Percentiles rank a stretch among this genome's conserved stretches.
phyloP scores from a whole-genome alignment of 768 basidiomycete genomes.

The Megacollybia marginata region DNA sequence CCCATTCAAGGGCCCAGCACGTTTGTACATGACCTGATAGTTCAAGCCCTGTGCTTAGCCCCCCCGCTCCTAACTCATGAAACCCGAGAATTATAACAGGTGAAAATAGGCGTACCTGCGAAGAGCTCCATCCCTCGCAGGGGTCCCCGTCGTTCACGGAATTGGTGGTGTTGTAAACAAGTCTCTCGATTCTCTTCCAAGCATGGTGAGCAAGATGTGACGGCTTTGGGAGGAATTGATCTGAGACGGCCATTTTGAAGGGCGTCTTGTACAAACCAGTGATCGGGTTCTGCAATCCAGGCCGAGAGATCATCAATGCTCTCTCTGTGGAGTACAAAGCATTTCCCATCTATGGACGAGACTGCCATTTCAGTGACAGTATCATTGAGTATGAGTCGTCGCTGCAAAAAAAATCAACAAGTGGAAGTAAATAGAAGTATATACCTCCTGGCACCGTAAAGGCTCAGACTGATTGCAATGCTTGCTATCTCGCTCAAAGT shows the following conservation, averaged over 20 bases:
- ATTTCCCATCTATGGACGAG: constrained; percentile 42
- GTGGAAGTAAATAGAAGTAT: background rate
- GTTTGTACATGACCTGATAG: constrained; percentile 56
- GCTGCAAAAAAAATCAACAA: constrained; percentile 19
- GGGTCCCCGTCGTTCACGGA: background rate
- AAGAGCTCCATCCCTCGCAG: constrained; percentile 63
- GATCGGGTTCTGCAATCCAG: constrained; percentile 13
- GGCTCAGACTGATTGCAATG: constrained; percentile 6
- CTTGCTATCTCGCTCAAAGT: constrained; percentile 41
- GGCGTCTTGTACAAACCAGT: background rate
- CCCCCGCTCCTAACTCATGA: constrained; percentile 53
- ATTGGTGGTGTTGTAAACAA: no score
- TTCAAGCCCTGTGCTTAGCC: constrained; percentile 61
- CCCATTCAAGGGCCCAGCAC: constrained; percentile 63
- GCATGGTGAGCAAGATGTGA: no score
- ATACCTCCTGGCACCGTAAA: constrained; percentile 15
- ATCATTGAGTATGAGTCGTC: constrained; percentile 31
- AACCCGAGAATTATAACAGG: background rate
- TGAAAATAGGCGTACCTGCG: constrained; percentile 36
- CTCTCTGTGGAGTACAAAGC: constrained; percentile 35
- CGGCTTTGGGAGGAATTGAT: no score
- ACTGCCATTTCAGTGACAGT: constrained; percentile 13
- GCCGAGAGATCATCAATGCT: constrained; percentile 14
- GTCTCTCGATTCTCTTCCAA: no score
- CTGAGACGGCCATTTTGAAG: no score